These are phyloP conservation scores for Yamadazyma diddensiae DNA, from an alignment of 1,139 yeast species.

Conservation along the genomic window DNA sequence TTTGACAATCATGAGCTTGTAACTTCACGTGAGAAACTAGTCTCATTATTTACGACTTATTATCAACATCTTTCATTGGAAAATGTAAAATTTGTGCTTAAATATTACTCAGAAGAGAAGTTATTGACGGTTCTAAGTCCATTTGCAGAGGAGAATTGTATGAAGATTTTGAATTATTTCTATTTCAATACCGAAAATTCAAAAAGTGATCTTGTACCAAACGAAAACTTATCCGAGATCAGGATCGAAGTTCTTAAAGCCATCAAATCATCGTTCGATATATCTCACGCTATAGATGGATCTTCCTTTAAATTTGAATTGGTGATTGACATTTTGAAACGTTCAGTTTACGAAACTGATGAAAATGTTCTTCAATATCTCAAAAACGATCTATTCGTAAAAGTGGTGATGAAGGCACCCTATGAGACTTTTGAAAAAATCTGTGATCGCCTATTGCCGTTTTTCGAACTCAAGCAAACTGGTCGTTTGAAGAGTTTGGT, in stretches of 20 bases:
- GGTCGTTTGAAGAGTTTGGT: constrained; percentile 20
- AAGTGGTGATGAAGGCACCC: constrained; percentile 24
- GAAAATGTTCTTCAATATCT: constrained; percentile 30
- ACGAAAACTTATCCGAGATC: constrained; percentile 18
- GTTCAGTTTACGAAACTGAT: constrained; percentile 27
- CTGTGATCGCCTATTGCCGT: constrained; percentile 16
- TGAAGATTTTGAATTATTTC: constrained; percentile 44
- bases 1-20: constrained; percentile 36
- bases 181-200: constrained; percentile 22
- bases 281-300: constrained; percentile 29
- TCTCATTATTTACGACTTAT: constrained; percentile 42
- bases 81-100: constrained; percentile 39
- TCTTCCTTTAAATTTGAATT: constrained; percentile 25
- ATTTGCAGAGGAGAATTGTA: constrained; percentile 51
- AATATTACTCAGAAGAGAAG: constrained; percentile 47
- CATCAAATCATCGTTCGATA: constrained; percentile 40
- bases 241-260: constrained; percentile 42
- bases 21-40: constrained; percentile 45
- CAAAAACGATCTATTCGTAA: constrained; percentile 28
- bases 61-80: constrained; percentile 34
- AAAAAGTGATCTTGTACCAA: constrained; percentile 12
- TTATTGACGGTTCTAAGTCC: constrained; percentile 54
- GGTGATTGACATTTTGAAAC: constrained; percentile 28
- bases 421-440: constrained; percentile 22
- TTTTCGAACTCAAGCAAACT: constrained; percentile 10